These are phyloP conservation scores for Myriosclerotinia scirpicola DNA, from an alignment of 2,329 filamentous ascomycete species.

Conservation along the genomic window DNA sequence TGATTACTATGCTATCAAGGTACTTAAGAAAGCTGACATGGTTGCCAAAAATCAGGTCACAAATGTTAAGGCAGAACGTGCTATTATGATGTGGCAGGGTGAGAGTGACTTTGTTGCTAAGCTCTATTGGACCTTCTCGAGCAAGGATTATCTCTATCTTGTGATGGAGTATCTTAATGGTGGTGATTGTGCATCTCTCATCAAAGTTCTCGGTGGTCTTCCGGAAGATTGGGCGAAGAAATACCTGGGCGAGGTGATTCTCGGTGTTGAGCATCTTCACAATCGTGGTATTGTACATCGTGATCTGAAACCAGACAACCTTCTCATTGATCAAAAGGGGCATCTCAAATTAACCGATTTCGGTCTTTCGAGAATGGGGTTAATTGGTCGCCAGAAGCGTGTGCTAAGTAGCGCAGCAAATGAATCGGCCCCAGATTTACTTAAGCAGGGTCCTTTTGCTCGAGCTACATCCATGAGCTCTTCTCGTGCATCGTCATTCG, in stretches of 20 bases:
- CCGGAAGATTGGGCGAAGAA: conserved; percentile 98
- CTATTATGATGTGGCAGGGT: conserved; percentile 99
- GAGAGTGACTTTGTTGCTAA: conserved; percentile 99
- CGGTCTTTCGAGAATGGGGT: conserved; percentile 92
- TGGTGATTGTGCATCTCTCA: conserved; percentile 92
- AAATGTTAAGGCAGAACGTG: conserved; percentile 96
- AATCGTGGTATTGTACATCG: conserved; percentile 93
- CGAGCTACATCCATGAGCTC: conserved; percentile 82
- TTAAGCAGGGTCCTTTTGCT: conserved; percentile 89
- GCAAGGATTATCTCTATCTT: conserved; percentile 96
- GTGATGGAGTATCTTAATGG: conserved; percentile 99
- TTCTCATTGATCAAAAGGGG: conserved; percentile 94
- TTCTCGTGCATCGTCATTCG: conserved; percentile 90
- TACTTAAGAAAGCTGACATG: conserved; percentile 99
- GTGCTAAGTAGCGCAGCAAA: conserved; percentile 74
- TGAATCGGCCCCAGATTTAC: conserved; percentile 86
- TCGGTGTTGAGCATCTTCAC: conserved; percentile 96
- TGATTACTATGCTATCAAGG: conserved; percentile 98
- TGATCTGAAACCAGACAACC: conserved; percentile 94
- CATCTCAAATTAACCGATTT: conserved; percentile 98
- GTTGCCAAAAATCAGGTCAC: conserved; percentile 99
- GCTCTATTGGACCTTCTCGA: conserved; percentile 99
- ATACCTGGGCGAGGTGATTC: conserved; percentile 91
- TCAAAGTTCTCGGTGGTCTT: conserved; percentile 88
- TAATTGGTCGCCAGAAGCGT: conserved; percentile 94